A percentile compares a stretch with the other conserved stretches of the same genome.
Evolutionary conservation across 345 rosid species (phyloP).

Genomic region (Raphanus sativus): DNA sequence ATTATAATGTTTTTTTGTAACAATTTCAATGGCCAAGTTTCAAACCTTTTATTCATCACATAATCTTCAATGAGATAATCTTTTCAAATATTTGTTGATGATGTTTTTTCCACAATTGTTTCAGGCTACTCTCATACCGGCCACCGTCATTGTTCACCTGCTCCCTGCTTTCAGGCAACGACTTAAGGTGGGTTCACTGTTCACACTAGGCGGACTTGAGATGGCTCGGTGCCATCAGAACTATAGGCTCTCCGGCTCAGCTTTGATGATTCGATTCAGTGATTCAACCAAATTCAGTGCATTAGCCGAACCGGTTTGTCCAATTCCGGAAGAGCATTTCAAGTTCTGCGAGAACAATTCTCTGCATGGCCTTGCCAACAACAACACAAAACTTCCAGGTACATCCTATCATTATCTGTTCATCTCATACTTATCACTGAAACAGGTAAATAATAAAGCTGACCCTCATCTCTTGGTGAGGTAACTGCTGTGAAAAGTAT

Average conservation of each 20-base stretch:
- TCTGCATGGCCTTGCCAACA: background rate
- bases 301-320: background rate
- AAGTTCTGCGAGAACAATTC: too few relatives aligned
- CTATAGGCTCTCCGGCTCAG: background rate
- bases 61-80: too few relatives aligned
- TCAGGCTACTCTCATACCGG: too few relatives aligned
- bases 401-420: background rate
- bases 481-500: background rate
- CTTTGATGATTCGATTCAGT: background rate
- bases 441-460: background rate
- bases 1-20: too few relatives aligned
- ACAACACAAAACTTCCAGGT: background rate
- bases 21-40: background rate
- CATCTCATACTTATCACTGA: background rate
- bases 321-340: background rate
- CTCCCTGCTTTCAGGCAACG: too few relatives aligned
- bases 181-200: too few relatives aligned
- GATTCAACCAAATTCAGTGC: background rate
- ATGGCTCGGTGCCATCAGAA: background rate
- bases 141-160: too few relatives aligned
- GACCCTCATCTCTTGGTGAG: background rate
- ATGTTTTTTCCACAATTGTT: too few relatives aligned
- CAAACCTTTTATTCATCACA: too few relatives aligned
- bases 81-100: too few relatives aligned
- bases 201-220: background rate